Base-by-base conservation (phyloP, 2,329 filamentous ascomycete species). In the Pochonia chlamydosporia region DNA sequence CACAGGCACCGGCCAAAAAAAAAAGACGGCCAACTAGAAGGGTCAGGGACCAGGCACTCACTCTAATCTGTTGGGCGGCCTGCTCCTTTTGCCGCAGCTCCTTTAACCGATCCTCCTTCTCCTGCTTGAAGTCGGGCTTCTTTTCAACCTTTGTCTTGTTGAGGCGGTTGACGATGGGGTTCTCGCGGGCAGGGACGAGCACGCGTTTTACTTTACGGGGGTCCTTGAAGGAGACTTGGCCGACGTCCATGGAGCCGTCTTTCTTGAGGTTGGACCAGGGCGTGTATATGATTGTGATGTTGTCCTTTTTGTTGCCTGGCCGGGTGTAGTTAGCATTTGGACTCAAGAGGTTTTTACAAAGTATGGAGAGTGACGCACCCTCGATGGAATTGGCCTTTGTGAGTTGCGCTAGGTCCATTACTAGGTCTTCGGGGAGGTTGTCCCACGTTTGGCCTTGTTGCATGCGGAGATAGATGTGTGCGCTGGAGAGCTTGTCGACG, bases 351-450 rank as follows among this genome's bases (percentile, higher is more conserved):
- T n/a, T n/a, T n/a, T n/a, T n/a, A n/a, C n/a, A n/a, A n/a, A n/a
- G n/a, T n/a, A n/a, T n/a, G n/a, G n/a, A n/a, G n/a, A n/a, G n/a
- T n/a, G 31, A 39, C 25, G 57, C 16, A 85, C 88, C 93, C 74
- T 99, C 93, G 59, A 99, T 99, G 49, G 90, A 96, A 71, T 99
- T 99, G 52, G 93, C 93, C 71, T 99, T 99, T 48, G 93, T 99
- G 59, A 99, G 76, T 68, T 99, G 93, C n/a, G 88, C 93, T 59
- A 93, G 89, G 68, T 99, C 93, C 55, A 76, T 80, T 50, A 99
- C 64, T 24, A 99, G 76, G 3, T 81, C 79, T 51, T 81, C 63
- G 0, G 88, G 83, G 49, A 99, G 89, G 37, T 75, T 69, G 43
- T 96, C 90, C 93, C 93, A 99, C 35, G 79, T 75, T 56, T 93